These are phyloP conservation scores for Pseudopyricularia javanii DNA, from an alignment of 2,329 filamentous ascomycete species.

Conservation along the genomic window DNA sequence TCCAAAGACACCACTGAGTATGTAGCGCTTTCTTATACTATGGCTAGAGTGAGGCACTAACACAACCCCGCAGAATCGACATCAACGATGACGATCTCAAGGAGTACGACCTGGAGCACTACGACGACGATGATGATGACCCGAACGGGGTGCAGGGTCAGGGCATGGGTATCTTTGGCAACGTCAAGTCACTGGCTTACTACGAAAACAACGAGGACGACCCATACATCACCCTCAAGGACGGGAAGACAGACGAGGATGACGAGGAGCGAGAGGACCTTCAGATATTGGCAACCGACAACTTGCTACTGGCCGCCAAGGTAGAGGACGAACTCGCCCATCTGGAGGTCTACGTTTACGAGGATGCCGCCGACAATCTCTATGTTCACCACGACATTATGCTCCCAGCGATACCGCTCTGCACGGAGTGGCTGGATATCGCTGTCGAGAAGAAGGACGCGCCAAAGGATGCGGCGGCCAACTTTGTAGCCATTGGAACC, in stretches of 20 bases:
- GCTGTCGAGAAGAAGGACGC: conserved; percentile 62
- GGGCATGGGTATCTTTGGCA: conserved; percentile 85
- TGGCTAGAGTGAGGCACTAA: neutral
- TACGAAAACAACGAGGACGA: conserved; percentile 91
- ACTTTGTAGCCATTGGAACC: conserved; percentile 89
- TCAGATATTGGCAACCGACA: conserved; percentile 86
- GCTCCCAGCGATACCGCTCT: conserved; percentile 91
- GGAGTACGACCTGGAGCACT: conserved; percentile 93
- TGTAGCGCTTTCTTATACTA: conserved; percentile 12
- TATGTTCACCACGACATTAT: conserved; percentile 99
- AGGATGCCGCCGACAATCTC: conserved; percentile 87
- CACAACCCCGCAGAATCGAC: conserved; percentile 23
- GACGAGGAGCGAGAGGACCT: conserved; percentile 89
- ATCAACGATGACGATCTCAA: conserved; percentile 77
- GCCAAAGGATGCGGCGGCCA: conserved; percentile 58
- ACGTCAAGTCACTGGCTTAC: conserved; percentile 85
- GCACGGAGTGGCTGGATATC: conserved; percentile 89
- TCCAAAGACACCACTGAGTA: conserved; percentile 22
- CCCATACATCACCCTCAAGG: conserved; percentile 85
- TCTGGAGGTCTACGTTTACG: conserved; percentile 94
- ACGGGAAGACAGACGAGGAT: conserved; percentile 53
- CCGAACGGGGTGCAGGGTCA: conserved; percentile 50
- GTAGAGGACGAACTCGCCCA: conserved; percentile 96
- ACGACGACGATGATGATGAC: conserved; percentile 69
- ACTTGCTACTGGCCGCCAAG: conserved; percentile 81